A percentile compares a stretch with the other conserved stretches of the same genome.
Conservation (phyloP, 805 yeast species). For the Starmerella asiatica region DNA sequence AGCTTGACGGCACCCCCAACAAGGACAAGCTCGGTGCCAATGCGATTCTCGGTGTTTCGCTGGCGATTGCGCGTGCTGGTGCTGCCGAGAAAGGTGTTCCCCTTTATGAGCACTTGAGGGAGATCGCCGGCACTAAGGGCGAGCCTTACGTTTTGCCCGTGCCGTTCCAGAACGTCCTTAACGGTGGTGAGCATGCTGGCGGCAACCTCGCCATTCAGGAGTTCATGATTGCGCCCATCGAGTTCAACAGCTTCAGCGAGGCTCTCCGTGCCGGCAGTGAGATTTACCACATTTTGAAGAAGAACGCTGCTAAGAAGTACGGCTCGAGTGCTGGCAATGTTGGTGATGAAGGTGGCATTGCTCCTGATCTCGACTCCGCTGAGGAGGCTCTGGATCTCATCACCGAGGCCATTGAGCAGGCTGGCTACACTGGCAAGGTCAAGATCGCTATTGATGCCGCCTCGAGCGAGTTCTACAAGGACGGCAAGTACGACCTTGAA, state of each 20-base stretch:
- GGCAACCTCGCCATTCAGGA: conserved; percentile 98
- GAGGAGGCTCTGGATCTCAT: conserved; percentile 95
- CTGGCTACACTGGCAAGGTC: conserved; percentile 92
- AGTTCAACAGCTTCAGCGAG: conserved; percentile 81
- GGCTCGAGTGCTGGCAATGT: conserved; percentile 99
- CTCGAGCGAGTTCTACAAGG: conserved; percentile 93
- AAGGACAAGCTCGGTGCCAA: conserved; percentile 96
- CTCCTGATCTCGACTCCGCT: conserved; percentile 91
- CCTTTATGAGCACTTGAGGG: conserved; percentile 82
- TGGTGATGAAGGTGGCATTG: conserved; percentile 99
- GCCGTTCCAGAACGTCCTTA: conserved; percentile 95
- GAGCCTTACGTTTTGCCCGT: conserved; percentile 90
- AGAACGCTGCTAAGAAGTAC: conserved; percentile 84
- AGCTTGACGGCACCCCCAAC: conserved; percentile 94
- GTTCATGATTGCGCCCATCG: conserved; percentile 97
- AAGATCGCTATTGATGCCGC: conserved; percentile 93
- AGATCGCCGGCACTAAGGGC: conserved; percentile 53
- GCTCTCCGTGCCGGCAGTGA: conserved; percentile 95
- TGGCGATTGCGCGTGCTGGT: conserved; percentile 95
- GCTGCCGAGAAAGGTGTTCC: conserved; percentile 93
- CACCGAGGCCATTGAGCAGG: conserved; percentile 72
- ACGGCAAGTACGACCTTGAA: conserved; percentile 94
- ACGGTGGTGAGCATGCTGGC: conserved; percentile 99
- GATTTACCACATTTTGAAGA: conserved; percentile 93
- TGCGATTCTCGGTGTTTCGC: conserved; percentile 95